These are phyloP conservation scores for Pythium dissotocum DNA, from an alignment of 352 stramenopile species.

Conservation along the genomic window DNA sequence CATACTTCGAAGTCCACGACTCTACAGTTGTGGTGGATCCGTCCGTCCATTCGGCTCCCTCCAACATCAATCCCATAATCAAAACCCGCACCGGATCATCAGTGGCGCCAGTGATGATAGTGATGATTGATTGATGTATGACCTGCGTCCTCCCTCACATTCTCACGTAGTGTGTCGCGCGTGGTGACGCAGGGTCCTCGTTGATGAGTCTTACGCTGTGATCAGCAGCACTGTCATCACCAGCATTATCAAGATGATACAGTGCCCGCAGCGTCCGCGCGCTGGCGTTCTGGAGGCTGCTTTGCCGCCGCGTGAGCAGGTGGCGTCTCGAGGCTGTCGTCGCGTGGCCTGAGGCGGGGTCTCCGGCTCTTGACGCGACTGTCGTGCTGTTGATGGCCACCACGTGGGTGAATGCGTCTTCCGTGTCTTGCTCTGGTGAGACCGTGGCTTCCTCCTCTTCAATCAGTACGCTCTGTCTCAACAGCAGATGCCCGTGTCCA, in stretches of 20 bases:
- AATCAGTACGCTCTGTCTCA: constrained; percentile 19
- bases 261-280: constrained; percentile 28
- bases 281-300: constrained; percentile 37
- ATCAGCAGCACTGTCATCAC: background rate
- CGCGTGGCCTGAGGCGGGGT: background rate
- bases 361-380: constrained; percentile 4
- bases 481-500: constrained; percentile 13
- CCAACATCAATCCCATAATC: too few species aligned
- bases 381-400: background rate
- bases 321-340: constrained; percentile 5
- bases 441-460: background rate
- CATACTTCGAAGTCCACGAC: too few species aligned
- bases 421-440: background rate
- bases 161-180: background rate
- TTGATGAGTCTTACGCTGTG: background rate
- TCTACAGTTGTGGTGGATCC: too few species aligned
- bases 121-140: too few species aligned
- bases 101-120: too few species aligned
- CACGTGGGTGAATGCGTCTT: background rate
- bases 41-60: too few species aligned
- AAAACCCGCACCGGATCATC: too few species aligned
- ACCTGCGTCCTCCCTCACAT: background rate
- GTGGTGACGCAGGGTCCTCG: background rate
- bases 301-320: constrained; percentile 27
- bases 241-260: constrained; percentile 30